phyloP scores from a whole-genome alignment of 768 basidiomycete genomes.

The Suillus cothurnatus region DNA sequence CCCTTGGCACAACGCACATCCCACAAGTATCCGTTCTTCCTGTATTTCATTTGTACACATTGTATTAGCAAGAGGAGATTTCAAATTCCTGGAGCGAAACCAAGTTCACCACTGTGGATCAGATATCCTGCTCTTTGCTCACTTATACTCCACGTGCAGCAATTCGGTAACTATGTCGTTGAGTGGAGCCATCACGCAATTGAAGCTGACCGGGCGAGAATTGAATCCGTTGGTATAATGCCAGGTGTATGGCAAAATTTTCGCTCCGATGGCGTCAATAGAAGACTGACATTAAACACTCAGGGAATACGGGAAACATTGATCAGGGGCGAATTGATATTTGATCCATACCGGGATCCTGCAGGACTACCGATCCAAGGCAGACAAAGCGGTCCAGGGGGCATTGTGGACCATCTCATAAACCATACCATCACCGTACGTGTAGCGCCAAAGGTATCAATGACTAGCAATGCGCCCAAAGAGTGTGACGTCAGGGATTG shows the following conservation, averaged over 20 bases:
- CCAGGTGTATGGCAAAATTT: slow-evolving; percentile 23
- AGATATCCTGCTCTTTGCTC: neutral
- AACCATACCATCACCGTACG: neutral
- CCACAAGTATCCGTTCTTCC: neutral
- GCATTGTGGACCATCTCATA: neutral
- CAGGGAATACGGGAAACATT: slow-evolving; percentile 17
- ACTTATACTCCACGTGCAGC: slow-evolving; percentile 4
- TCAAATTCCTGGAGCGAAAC: neutral
- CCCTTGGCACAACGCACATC: neutral
- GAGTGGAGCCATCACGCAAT: slow-evolving; percentile 32
- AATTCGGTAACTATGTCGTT: slow-evolving; percentile 11
- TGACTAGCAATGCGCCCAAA: neutral
- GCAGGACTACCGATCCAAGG: neutral
- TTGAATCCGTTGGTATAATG: slow-evolving; percentile 40
- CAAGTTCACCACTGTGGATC: slow-evolving; percentile 1
- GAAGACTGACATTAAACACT: slow-evolving; percentile 14
- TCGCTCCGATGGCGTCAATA: neutral
- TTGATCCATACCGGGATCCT: slow-evolving; percentile 19
- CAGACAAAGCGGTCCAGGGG: neutral
- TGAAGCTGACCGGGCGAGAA: slow-evolving; percentile 35
- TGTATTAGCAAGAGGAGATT: neutral
- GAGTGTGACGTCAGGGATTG: neutral
- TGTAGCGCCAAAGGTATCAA: neutral
- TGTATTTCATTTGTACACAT: neutral
- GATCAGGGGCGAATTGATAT: slow-evolving; percentile 22